Conservation (phyloP, 1,139 yeast genomes). For the Taphrina betulina region DNA sequence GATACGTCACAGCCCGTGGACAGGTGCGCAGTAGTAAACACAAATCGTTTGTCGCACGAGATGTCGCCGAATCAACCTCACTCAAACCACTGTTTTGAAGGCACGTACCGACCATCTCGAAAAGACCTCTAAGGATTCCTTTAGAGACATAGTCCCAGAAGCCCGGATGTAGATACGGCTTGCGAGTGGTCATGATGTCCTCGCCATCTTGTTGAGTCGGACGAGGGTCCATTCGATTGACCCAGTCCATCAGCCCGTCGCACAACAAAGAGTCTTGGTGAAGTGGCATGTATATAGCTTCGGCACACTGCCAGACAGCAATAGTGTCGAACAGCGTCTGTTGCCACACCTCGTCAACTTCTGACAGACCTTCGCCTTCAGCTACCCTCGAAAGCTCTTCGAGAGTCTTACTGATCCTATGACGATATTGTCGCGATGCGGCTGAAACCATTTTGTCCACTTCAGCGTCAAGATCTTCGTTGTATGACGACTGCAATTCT, state of each 20-base stretch:
- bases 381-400: constrained; percentile 12
- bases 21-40: constrained; percentile 35
- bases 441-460: constrained; percentile 13
- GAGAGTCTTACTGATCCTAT: constrained; percentile 2
- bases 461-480: background rate
- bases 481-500: background rate
- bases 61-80: constrained; percentile 33
- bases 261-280: constrained; percentile 1
- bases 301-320: constrained; percentile 28
- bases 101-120: constrained; percentile 50
- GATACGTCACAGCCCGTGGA: constrained; percentile 34
- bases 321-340: constrained; percentile 13
- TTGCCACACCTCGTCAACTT: constrained; percentile 9
- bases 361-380: constrained; percentile 18
- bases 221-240: constrained; percentile 39
- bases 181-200: constrained; percentile 37
- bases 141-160: constrained; percentile 69
- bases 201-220: constrained; percentile 39
- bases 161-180: constrained; percentile 48
- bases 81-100: constrained; percentile 35
- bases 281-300: constrained; percentile 31
- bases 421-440: constrained; percentile 1
- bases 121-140: constrained; percentile 62
- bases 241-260: constrained; percentile 37
- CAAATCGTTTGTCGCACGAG: constrained; percentile 32